Base-by-base conservation (phyloP, 495 filamentous ascomycete genomes). In the Penicillium parvum region DNA sequence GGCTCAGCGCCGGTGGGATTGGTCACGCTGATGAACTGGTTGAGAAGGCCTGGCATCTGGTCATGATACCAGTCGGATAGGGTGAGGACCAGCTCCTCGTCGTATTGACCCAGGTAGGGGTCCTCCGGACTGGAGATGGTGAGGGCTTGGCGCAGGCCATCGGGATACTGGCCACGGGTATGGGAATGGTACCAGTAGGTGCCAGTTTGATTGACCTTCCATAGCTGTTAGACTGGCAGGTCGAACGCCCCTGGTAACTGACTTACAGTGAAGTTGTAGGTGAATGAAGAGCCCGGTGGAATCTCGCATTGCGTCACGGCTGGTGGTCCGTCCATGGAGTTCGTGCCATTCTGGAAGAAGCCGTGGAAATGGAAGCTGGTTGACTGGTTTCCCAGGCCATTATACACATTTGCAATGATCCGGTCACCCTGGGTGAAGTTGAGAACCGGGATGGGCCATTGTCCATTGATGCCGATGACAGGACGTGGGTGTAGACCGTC, bases 111-210 rank as follows among this genome's bases (percentile, higher is more conserved):
- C 21, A 63, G 52, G 53, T 78, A 85, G 3, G 84, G 84, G 10
- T 69, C 63, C 0, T 76, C 48, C 3, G 77, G 76, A 52, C 90
- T 85, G 35, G 88, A 76, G 26, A 92, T 67, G 30, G 90, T 78
- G 27, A 92, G 59, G 0, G 85, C 76, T 1, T 83, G 84, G 32
- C 83, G 73, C 22, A 86, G 73, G 20, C 87, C 87, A 58, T 92
- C 87, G 1, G 86, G 83, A 38, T 88, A 89, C 56, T 86, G 84
- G 5, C 69, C 75, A 30, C 68, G 65, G 12, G 73, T 71, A 52
- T 90, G 86, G 9, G 81, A 86, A 58, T 90, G 86, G 52, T 90
- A 90, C 87, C 87, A 90, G 62, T 87, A 90, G 0, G 84, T 86
- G 20, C 86, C 86, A 8, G 77, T 78, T 58, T 89, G 82, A 43